Conservation (phyloP, 176 grass and related monocot species). For the Oryza coarctata region DNA sequence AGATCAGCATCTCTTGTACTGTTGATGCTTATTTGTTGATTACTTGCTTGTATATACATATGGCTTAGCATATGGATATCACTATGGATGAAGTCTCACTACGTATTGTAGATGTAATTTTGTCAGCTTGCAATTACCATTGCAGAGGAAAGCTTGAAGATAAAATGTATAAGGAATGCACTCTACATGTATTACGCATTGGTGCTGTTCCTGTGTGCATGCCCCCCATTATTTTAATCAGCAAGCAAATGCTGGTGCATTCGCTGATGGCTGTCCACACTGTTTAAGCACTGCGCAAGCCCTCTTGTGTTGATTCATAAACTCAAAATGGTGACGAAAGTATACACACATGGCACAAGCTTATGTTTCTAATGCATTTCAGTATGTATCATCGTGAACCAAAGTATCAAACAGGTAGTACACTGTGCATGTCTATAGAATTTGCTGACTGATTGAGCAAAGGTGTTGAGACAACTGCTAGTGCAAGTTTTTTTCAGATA, state of each 20-base stretch:
- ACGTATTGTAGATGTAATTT: slow-evolving; percentile 23
- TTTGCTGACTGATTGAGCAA: background rate
- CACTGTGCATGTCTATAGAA: no score
- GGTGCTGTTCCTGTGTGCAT: background rate
- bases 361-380: background rate
- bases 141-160: slow-evolving; percentile 9
- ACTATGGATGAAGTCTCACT: background rate
- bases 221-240: background rate
- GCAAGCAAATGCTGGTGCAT: background rate
- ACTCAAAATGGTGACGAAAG: background rate
- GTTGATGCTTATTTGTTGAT: slow-evolving; percentile 44
- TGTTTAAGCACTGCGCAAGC: background rate
- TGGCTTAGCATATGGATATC: slow-evolving; percentile 19
- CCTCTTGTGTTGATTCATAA: background rate
- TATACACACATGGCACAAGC: background rate
- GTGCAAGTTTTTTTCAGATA: no score
- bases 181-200: background rate
- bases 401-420: background rate
- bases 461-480: background rate
- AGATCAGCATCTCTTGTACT: slow-evolving; percentile 4
- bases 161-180: background rate
- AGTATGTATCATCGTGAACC: background rate
- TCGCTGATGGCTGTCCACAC: background rate
- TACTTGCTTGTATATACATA: slow-evolving; percentile 57
- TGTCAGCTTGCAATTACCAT: slow-evolving; percentile 7